These are phyloP conservation scores for Phlegmacium glaucopus DNA, from an alignment of 768 basidiomycete genomes.

Conservation along the genomic window DNA sequence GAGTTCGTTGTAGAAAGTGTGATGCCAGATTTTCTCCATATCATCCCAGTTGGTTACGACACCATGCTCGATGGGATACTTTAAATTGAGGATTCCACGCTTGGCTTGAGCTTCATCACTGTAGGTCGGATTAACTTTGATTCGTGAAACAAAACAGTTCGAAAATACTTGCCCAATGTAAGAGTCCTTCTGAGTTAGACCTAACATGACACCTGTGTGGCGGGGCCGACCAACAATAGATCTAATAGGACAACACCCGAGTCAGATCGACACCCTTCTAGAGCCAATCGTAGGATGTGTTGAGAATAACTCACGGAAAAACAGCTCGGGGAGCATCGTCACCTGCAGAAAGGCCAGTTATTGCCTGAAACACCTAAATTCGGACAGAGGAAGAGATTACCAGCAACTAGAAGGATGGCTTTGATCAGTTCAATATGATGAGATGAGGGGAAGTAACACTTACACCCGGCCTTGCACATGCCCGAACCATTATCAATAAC, in stretches of 20 bases:
- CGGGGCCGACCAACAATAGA: constrained; percentile 95
- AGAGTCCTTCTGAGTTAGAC: constrained; percentile 95
- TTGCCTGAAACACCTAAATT: constrained; percentile 4
- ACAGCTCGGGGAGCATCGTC: constrained; percentile 92
- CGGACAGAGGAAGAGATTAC: constrained; percentile 29
- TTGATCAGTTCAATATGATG: constrained; percentile 15
- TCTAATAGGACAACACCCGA: constrained; percentile 34
- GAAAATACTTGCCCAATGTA: constrained; percentile 74
- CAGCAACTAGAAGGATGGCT: constrained; percentile 50
- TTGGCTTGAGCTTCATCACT: constrained; percentile 41
- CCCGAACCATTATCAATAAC: constrained; percentile 90
- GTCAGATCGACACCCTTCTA: background rate
- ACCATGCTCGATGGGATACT: constrained; percentile 93
- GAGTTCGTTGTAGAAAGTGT: constrained; percentile 93
- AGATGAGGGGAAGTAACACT: constrained; percentile 31
- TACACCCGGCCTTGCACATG: constrained; percentile 98
- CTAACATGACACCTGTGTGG: constrained; percentile 95
- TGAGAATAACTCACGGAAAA: constrained; percentile 89
- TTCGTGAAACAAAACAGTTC: background rate
- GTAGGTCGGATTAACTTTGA: background rate
- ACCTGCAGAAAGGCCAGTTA: constrained; percentile 43
- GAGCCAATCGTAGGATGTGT: constrained; percentile 1
- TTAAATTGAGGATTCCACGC: constrained; percentile 90
- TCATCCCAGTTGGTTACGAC: constrained; percentile 96
- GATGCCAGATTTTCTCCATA: constrained; percentile 97